Evolutionary conservation across 2,329 filamentous ascomycete species (phyloP).

Genomic region (Hirsutella rhossiliensis): DNA sequence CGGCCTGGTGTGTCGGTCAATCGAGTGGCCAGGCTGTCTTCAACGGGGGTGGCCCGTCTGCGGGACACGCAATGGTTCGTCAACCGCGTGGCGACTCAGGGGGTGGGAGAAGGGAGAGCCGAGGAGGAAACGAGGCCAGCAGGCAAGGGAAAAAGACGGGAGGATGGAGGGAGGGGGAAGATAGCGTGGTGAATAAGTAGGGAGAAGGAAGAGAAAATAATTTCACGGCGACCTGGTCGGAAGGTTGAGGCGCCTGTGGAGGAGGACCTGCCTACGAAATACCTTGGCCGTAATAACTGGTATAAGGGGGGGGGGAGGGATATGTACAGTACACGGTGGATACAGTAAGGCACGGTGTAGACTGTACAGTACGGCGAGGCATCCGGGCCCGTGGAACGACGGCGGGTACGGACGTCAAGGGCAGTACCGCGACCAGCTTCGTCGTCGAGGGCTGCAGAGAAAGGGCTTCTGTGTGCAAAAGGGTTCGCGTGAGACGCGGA

Average conservation of each 20-base stretch:
- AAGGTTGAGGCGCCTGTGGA: not conserved
- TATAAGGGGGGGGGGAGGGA: no score
- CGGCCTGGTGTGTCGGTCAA: constrained; percentile 10
- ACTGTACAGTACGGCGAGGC: no score
- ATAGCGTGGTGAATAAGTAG: not conserved
- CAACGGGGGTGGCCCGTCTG: constrained; percentile 8
- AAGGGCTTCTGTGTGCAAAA: no score
- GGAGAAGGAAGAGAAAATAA: not conserved
- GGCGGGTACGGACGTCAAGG: no score
- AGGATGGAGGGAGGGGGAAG: not conserved
- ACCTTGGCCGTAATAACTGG: no score
- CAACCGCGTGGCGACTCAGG: not conserved
- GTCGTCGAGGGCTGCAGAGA: no score
- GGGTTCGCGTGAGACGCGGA: no score
- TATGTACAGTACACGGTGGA: no score
- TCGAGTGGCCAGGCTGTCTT: constrained; percentile 21
- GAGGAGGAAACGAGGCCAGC: not conserved
- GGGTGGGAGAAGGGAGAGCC: not conserved
- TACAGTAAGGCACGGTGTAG: no score
- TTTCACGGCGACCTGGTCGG: not conserved
- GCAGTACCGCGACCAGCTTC: no score
- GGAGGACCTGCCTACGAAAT: not conserved
- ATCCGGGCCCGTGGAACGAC: no score
- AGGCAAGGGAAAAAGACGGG: not conserved
- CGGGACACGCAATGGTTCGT: constrained; percentile 6